Conservation (phyloP, 2,329 filamentous ascomycete genomes). For the Helicocarpus griseus region DNA sequence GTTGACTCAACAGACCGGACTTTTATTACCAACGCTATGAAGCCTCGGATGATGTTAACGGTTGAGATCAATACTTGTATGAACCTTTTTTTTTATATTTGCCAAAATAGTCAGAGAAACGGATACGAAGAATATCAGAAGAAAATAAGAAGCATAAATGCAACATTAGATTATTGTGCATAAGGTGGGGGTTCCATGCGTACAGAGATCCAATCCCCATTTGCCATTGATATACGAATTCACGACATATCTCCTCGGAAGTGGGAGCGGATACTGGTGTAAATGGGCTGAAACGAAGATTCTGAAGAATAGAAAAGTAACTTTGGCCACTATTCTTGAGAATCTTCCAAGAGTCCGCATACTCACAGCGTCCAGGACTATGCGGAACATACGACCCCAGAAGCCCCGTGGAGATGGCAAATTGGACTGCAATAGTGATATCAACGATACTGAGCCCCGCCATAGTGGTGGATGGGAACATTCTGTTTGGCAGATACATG, state of each 20-base stretch:
- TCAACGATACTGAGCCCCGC: conserved; percentile 1
- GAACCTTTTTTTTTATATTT: neutral
- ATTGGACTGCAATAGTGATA: neutral
- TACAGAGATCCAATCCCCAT: conserved; percentile 2
- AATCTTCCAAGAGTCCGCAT: conserved; percentile 5
- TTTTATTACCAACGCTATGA: neutral
- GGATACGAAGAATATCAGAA: no score
- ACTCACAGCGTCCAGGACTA: neutral
- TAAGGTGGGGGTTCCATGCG: no score
- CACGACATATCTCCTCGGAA: conserved; percentile 1
- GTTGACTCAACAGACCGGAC: neutral
- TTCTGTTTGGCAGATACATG: neutral
- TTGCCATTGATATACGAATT: conserved; percentile 1
- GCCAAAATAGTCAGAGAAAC: no score
- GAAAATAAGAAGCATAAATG: no score
- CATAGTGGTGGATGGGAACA: neutral
- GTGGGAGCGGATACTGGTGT: neutral
- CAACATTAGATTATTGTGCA: no score
- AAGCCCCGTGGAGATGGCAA: neutral
- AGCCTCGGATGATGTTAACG: neutral
- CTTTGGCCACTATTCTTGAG: conserved; percentile 1
- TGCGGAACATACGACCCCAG: neutral
- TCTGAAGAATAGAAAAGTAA: neutral
- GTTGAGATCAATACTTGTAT: neutral
- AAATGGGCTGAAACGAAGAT: neutral